Conservation (phyloP, 2,329 filamentous ascomycete species). For the Sarocladium oryzae region DNA sequence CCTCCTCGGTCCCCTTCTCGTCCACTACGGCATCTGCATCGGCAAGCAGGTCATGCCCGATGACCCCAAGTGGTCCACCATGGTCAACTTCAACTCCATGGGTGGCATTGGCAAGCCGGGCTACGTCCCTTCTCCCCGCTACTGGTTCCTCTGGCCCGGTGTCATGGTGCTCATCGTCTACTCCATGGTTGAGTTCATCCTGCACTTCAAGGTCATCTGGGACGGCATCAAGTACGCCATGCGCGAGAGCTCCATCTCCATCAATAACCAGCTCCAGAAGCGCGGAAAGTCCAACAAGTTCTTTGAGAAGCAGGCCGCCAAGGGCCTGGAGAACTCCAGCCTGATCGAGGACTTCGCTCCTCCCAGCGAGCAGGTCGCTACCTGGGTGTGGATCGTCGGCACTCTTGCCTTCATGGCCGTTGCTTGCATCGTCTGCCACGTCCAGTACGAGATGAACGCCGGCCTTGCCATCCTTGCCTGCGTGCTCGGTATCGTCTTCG, state of each 20-base stretch:
- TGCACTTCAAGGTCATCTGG: conserved; percentile 31
- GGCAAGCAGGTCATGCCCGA: conserved; percentile 29
- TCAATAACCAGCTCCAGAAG: conserved; percentile 25
- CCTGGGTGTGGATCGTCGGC: conserved; percentile 46
- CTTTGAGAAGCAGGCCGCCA: conserved; percentile 30
- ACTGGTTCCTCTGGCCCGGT: conserved; percentile 38
- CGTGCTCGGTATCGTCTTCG: conserved; percentile 51
- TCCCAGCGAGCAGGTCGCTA: conserved; percentile 40
- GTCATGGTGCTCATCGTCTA: conserved; percentile 38
- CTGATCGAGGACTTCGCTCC: conserved; percentile 33
- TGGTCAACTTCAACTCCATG: conserved; percentile 26
- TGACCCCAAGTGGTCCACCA: conserved; percentile 22
- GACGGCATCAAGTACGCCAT: conserved; percentile 28
- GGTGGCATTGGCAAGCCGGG: conserved; percentile 19
- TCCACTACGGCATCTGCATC: conserved; percentile 44
- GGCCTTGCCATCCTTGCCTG: conserved; percentile 50
- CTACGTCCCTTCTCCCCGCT: conserved; percentile 30
- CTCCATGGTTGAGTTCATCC: conserved; percentile 32
- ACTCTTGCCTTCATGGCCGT: conserved; percentile 41
- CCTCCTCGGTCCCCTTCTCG: conserved; percentile 41
- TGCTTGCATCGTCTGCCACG: conserved; percentile 43
- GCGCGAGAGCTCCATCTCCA: conserved; percentile 20
- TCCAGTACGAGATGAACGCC: conserved; percentile 50
- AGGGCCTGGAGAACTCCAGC: conserved; percentile 22
- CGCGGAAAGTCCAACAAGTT: conserved; percentile 25